phyloP scores from a whole-genome alignment of 768 basidiomycete species.

The Hemileccinum rubropunctum region DNA sequence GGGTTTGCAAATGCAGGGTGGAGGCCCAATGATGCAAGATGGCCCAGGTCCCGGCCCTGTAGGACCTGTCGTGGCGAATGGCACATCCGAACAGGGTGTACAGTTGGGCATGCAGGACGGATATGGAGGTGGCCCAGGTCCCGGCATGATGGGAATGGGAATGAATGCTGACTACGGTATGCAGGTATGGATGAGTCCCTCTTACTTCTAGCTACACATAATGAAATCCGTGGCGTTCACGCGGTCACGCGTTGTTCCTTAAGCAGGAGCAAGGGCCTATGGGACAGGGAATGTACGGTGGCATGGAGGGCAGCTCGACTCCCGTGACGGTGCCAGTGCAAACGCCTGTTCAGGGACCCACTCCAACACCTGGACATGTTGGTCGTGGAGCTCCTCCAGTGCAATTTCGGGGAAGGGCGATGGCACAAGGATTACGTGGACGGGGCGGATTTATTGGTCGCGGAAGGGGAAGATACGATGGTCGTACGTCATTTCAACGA shows the following conservation, averaged over 20 bases:
- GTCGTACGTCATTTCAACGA: slow-evolving; percentile 33
- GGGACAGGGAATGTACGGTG: slow-evolving; percentile 67
- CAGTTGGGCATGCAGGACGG: slow-evolving; percentile 43
- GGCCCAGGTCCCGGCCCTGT: slow-evolving; percentile 35
- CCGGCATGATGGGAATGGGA: slow-evolving; percentile 68
- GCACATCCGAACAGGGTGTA: slow-evolving; percentile 38
- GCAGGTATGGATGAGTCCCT: slow-evolving; percentile 54
- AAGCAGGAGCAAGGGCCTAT: slow-evolving; percentile 58
- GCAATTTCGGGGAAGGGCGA: slow-evolving; percentile 43
- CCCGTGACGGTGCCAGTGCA: slow-evolving; percentile 44
- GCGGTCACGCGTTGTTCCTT: slow-evolving; percentile 22
- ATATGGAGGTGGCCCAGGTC: slow-evolving; percentile 41
- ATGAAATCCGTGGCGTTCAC: slow-evolving; percentile 35
- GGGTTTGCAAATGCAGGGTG: slow-evolving; percentile 49
- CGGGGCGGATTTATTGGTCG: slow-evolving; percentile 40
- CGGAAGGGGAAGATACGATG: slow-evolving; percentile 37
- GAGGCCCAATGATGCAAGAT: slow-evolving; percentile 56
- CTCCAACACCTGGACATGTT: slow-evolving; percentile 29
- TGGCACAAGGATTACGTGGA: slow-evolving; percentile 42
- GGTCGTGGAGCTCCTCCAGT: slow-evolving; percentile 37
- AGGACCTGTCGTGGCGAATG: slow-evolving; percentile 35
- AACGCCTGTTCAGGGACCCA: slow-evolving; percentile 30
- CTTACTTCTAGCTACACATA: slow-evolving; percentile 34
- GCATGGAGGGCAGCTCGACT: slow-evolving; percentile 53
- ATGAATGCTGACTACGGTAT: slow-evolving; percentile 69